Percentiles rank a stretch among this genome's conserved stretches.
Conservation (phyloP, 495 filamentous ascomycete species). For the Penicillium tannophilum region DNA sequence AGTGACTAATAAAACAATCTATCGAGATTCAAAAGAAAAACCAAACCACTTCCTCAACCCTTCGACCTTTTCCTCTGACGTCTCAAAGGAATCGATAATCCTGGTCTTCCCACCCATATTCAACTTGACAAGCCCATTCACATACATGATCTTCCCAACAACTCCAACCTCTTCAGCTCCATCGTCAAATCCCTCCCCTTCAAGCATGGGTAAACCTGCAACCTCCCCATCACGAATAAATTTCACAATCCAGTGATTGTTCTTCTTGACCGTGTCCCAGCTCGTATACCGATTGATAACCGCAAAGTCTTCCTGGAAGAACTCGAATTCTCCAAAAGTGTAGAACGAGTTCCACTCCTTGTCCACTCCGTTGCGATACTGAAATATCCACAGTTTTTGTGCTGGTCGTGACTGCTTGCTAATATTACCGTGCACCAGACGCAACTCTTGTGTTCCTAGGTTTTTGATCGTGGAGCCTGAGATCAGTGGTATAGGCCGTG, state of each 20-base stretch:
- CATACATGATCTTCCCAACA: constrained; percentile 33
- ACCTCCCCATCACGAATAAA: constrained; percentile 51
- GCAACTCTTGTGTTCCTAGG: constrained; percentile 52
- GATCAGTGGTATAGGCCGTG: constrained; percentile 54
- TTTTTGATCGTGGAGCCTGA: constrained; percentile 39
- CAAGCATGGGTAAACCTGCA: constrained; percentile 9
- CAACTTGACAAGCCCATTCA: constrained; percentile 56
- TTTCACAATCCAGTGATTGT: constrained; percentile 54
- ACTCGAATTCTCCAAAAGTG: constrained; percentile 63
- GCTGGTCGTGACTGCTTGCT: constrained; percentile 40
- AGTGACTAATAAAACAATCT: not conserved
- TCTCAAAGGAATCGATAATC: constrained; percentile 49
- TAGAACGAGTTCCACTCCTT: constrained; percentile 60
- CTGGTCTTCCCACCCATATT: constrained; percentile 59
- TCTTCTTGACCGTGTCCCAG: constrained; percentile 50
- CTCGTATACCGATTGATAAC: constrained; percentile 64
- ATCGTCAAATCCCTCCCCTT: constrained; percentile 14
- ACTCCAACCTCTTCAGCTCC: constrained; percentile 1
- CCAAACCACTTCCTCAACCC: constrained; percentile 31
- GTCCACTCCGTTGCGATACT: constrained; percentile 51
- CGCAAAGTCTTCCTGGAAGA: constrained; percentile 61
- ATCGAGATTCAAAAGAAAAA: not conserved
- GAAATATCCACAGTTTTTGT: constrained; percentile 63
- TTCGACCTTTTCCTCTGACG: constrained; percentile 48
- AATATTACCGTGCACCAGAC: constrained; percentile 50